Evolutionary conservation across 129 eudicot genomes (phyloP).

Genomic region (Helianthus annuus): HanXRQr2.0-SUNRISE NC_035443.2:188024377-188024876

Average conservation of each 20-base stretch:
- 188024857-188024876: neutral
- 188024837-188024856: neutral
- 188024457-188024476: no score
- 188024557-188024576: no score
- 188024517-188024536: no score
- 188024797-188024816: neutral
- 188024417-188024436: no score
- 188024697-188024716: neutral
- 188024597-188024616: neutral
- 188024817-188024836: neutral
- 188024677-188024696: neutral
- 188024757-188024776: neutral
- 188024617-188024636: neutral
- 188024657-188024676: neutral
- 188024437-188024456: no score
- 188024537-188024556: no score
- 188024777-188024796: neutral
- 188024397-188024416: no score
- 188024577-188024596: neutral
- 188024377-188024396: no score
- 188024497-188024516: no score
- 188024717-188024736: neutral
- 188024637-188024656: neutral
- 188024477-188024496: no score
- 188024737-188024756: neutral